Conservation (phyloP, 2,329 filamentous ascomycete genomes). For the Neofusicoccum laricinum region DNA sequence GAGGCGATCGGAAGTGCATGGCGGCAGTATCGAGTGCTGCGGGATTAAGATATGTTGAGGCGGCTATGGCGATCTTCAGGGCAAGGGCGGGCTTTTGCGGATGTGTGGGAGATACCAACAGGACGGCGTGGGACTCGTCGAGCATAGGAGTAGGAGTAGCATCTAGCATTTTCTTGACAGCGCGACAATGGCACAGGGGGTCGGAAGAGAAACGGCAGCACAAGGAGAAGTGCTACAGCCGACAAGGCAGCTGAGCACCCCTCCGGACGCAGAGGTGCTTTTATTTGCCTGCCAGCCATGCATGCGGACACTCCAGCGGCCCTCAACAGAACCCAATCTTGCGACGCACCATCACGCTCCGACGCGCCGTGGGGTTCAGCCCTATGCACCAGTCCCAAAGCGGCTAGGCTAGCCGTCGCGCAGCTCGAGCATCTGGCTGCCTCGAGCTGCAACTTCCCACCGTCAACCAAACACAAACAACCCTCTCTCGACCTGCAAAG, state of each 20-base stretch:
- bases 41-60: conserved; percentile 65
- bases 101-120: background rate
- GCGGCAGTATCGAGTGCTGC: conserved; percentile 70
- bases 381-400: background rate
- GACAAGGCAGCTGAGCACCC: too few species aligned
- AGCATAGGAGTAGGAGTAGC: too few species aligned
- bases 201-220: too few species aligned
- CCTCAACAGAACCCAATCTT: too few species aligned
- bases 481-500: background rate
- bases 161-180: background rate
- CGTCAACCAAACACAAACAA: background rate
- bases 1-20: conserved; percentile 60
- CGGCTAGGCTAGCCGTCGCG: conserved; percentile 1
- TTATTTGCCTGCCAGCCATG: too few species aligned
- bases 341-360: background rate
- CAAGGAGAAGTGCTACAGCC: too few species aligned
- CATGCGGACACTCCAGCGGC: too few species aligned
- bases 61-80: background rate
- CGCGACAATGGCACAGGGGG: background rate
- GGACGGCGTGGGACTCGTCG: background rate
- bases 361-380: background rate
- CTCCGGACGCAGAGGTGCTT: too few species aligned
- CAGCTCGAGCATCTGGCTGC: conserved; percentile 3
- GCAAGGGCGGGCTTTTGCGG: background rate
- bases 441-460: background rate